Conservation (phyloP, 768 basidiomycete species). For the Lentinula boryana region DNA sequence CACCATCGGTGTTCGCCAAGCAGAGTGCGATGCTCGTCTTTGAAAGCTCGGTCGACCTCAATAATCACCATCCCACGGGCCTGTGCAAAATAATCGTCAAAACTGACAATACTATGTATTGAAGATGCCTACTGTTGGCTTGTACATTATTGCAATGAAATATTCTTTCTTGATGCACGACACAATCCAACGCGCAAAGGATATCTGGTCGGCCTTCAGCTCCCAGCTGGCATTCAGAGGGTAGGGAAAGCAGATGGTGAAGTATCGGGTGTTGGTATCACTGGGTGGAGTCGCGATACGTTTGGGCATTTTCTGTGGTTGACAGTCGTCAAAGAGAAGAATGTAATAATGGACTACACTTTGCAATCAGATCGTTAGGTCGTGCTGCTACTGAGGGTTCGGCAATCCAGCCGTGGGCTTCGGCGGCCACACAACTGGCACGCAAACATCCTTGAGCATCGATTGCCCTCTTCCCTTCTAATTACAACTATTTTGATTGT, state of each 20-base stretch:
- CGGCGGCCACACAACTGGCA: too few species aligned
- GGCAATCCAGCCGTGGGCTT: too few species aligned
- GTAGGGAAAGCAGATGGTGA: background rate
- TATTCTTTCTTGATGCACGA: background rate
- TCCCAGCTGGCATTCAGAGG: slow-evolving; percentile 3
- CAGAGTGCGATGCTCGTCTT: background rate
- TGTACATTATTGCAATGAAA: background rate
- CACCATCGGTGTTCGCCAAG: slow-evolving; percentile 1
- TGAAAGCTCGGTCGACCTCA: background rate
- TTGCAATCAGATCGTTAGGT: too few species aligned
- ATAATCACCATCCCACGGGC: slow-evolving; percentile 3
- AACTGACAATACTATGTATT: background rate
- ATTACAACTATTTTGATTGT: too few species aligned
- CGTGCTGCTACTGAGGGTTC: too few species aligned
- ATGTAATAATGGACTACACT: background rate
- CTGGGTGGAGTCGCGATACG: background rate
- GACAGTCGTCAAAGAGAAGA: background rate
- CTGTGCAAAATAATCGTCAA: background rate
- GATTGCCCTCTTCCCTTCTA: too few species aligned
- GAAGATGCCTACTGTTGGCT: background rate
- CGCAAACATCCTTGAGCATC: too few species aligned
- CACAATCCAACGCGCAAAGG: background rate
- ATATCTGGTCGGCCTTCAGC: background rate
- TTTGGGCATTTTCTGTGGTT: background rate
- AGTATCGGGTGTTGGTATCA: background rate